These are phyloP conservation scores for Boletus sp. DNA, from an alignment of 768 basidiomycete genomes.

Conservation along the genomic window DNA sequence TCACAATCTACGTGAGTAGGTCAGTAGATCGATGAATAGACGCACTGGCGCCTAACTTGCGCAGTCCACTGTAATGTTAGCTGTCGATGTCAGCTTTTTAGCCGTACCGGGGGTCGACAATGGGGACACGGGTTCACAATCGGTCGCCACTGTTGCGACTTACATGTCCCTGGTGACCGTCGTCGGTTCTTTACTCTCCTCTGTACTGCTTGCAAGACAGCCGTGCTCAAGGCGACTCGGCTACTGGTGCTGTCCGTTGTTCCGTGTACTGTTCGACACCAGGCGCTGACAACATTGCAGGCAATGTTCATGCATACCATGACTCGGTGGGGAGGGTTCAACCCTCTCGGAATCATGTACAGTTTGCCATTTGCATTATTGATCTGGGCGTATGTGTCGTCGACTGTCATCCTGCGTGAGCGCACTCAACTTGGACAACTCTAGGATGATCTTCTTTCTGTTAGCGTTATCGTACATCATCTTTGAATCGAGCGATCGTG, in stretches of 20 bases:
- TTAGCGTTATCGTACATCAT: not conserved
- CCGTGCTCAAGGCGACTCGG: not conserved
- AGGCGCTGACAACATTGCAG: not conserved
- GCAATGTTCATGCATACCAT: not conserved
- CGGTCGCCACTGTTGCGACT: not conserved
- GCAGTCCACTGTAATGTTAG: not conserved
- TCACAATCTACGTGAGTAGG: not conserved
- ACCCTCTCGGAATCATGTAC: not conserved
- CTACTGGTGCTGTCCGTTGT: not conserved
- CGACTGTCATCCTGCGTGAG: not conserved
- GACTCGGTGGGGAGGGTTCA: not conserved
- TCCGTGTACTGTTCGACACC: too few relatives aligned
- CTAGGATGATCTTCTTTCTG: not conserved
- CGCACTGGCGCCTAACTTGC: not conserved
- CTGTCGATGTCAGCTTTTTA: not conserved
- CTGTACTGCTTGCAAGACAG: not conserved
- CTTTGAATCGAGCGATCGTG: not conserved
- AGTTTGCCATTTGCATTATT: not conserved
- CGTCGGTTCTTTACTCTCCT: not conserved
- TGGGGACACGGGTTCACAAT: not conserved
- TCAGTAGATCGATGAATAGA: too few relatives aligned
- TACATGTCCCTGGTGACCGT: not conserved
- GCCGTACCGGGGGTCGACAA: not conserved
- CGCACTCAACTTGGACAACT: not conserved
- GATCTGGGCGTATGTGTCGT: not conserved